phyloP scores from a whole-genome alignment of 768 basidiomycete genomes.

The Tephrocybe sp. region DNA sequence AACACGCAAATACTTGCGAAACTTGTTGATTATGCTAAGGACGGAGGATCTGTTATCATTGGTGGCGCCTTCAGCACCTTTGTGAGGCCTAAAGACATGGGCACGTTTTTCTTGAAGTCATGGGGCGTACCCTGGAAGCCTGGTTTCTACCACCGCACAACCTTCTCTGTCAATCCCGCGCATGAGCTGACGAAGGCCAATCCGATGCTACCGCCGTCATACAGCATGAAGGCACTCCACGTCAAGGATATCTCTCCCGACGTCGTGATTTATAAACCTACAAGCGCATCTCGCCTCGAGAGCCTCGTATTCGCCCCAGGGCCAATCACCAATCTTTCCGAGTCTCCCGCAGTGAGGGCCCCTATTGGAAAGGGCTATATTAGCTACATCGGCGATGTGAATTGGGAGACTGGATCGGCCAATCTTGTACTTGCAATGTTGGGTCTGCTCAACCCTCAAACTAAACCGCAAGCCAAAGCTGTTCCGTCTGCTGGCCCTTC shows the following conservation, averaged over 20 bases:
- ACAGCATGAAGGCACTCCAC: constrained; percentile 45
- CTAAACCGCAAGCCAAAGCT: background rate
- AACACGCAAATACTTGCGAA: constrained; percentile 23
- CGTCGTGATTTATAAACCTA: constrained; percentile 32
- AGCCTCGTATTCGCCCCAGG: constrained; percentile 26
- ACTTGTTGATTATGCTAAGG: constrained; percentile 36
- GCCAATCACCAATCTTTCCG: constrained; percentile 10
- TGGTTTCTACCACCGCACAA: constrained; percentile 41
- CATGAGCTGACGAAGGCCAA: constrained; percentile 30
- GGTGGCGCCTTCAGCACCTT: constrained; percentile 33
- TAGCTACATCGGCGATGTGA: constrained; percentile 36
- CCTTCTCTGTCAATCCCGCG: constrained; percentile 30
- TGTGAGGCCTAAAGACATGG: constrained; percentile 22
- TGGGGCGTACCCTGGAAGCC: constrained; percentile 37
- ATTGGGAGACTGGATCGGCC: constrained; percentile 27
- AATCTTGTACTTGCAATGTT: constrained; percentile 37
- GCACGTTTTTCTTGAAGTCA: constrained; percentile 26
- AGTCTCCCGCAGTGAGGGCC: constrained; percentile 27
- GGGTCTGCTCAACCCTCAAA: constrained; percentile 13
- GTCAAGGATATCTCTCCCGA: constrained; percentile 29
- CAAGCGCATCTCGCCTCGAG: constrained; percentile 21
- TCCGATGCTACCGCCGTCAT: constrained; percentile 25
- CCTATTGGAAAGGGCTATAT: constrained; percentile 35
- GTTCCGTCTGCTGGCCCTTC: background rate
- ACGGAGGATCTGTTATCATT: constrained; percentile 38